Evolutionary conservation across 257 asterid species (phyloP).

Genomic region (Primulina huaijiensis): DNA sequence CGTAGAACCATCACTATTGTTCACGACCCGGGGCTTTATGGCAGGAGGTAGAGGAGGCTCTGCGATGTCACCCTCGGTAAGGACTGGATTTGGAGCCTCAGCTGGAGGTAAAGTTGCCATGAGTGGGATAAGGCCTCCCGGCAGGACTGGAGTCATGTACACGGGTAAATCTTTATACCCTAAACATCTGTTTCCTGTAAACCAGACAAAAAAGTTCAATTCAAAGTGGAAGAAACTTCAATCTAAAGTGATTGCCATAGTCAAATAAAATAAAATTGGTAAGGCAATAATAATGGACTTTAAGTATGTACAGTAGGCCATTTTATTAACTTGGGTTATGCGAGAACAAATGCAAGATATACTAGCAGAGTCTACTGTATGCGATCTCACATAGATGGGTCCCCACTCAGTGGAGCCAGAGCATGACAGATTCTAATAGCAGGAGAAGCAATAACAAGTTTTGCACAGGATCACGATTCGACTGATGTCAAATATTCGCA

Average conservation of each 20-base stretch:
- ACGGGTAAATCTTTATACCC: conserved; percentile 34
- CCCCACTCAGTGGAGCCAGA: not conserved
- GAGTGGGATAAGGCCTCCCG: conserved; percentile 49
- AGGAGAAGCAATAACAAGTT: not conserved
- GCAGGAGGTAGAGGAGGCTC: conserved; percentile 83
- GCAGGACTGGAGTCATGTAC: conserved; percentile 59
- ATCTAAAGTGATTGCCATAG: not conserved
- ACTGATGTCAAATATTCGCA: no score
- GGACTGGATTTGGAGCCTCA: conserved; percentile 66
- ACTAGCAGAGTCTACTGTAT: not conserved
- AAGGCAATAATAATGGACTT: not conserved
- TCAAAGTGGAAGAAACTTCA: not conserved
- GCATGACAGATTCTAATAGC: not conserved
- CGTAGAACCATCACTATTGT: conserved; percentile 28
- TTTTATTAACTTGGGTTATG: not conserved
- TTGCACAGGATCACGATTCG: not conserved
- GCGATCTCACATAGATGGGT: not conserved
- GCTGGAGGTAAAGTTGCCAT: conserved; percentile 63
- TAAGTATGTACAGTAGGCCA: not conserved
- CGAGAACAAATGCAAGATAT: not conserved
- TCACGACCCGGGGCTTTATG: conserved; percentile 20
- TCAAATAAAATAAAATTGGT: not conserved
- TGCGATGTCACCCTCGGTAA: conserved; percentile 42
- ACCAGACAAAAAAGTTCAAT: conserved; percentile 4
- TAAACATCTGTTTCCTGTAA: conserved; percentile 77